Evolutionary conservation across 305 asterid species (phyloP).

Genomic region (Coffea humblotiana): DNA sequence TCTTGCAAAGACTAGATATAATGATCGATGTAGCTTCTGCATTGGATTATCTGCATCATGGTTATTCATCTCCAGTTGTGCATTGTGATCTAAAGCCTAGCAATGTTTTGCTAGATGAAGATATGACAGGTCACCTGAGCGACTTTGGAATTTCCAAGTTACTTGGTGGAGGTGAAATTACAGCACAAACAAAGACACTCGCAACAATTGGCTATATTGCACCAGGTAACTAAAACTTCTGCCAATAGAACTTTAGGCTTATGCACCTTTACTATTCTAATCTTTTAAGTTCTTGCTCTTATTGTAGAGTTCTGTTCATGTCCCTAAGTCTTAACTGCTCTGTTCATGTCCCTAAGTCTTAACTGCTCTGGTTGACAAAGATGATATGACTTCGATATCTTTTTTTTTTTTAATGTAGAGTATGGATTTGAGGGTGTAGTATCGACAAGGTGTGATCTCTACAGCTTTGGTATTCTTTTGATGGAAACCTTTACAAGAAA

Average conservation of each 20-base stretch:
- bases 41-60: slow-evolving; percentile 22
- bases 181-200: neutral
- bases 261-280: too few species aligned
- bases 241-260: neutral
- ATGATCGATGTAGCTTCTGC: slow-evolving; percentile 14
- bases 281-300: neutral
- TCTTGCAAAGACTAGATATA: neutral
- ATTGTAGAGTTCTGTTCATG: neutral
- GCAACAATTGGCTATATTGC: slow-evolving; percentile 2
- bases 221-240: neutral
- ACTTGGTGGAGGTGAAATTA: slow-evolving; percentile 21
- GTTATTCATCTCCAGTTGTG: neutral
- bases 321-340: neutral
- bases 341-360: neutral
- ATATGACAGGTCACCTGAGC: slow-evolving; percentile 29
- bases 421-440: slow-evolving; percentile 3
- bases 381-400: neutral
- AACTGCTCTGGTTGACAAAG: neutral
- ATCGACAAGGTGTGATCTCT: neutral
- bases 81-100: slow-evolving; percentile 9
- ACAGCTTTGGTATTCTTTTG: slow-evolving; percentile 24
- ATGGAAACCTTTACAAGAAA: slow-evolving; percentile 33
- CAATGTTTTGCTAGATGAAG: slow-evolving; percentile 13
- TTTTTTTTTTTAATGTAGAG: neutral
- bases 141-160: slow-evolving; percentile 43